These are phyloP conservation scores for Diutina pseudorugosa DNA, from an alignment of 1,139 yeast genomes.

Conservation along the genomic window DNA sequence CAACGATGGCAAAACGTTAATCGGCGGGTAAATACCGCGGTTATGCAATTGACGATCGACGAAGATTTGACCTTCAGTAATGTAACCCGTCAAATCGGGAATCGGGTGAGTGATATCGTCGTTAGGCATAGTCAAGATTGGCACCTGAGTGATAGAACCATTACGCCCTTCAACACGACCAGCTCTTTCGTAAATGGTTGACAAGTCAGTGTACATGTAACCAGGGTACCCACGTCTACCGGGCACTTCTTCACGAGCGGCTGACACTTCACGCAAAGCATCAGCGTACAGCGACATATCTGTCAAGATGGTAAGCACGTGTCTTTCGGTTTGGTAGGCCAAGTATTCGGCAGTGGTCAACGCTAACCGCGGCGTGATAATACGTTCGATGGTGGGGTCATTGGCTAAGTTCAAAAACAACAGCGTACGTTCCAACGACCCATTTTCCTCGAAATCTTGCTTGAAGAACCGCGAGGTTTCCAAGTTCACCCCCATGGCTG, in stretches of 20 bases:
- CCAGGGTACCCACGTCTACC: slow-evolving; percentile 99
- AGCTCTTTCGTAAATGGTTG: slow-evolving; percentile 97
- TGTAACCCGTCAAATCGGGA: slow-evolving; percentile 99
- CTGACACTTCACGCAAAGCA: slow-evolving; percentile 98
- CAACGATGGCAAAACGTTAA: slow-evolving; percentile 91
- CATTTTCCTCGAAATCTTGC: slow-evolving; percentile 98
- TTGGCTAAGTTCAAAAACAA: slow-evolving; percentile 94
- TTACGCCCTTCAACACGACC: slow-evolving; percentile 99
- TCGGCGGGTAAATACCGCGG: slow-evolving; percentile 97
- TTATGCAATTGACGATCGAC: slow-evolving; percentile 93
- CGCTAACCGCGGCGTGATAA: slow-evolving; percentile 98
- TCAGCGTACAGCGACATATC: slow-evolving; percentile 99
- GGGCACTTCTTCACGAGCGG: slow-evolving; percentile 99
- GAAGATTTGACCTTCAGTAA: slow-evolving; percentile 97
- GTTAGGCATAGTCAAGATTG: slow-evolving; percentile 98
- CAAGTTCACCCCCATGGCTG: slow-evolving; percentile 95
- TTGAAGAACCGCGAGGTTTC: slow-evolving; percentile 91
- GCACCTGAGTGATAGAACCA: slow-evolving; percentile 98
- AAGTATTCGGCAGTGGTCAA: slow-evolving; percentile 96
- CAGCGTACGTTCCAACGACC: slow-evolving; percentile 94
- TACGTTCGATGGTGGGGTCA: slow-evolving; percentile 99
- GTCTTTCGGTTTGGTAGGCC: slow-evolving; percentile 98
- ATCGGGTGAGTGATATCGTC: slow-evolving; percentile 99
- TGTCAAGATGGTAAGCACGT: slow-evolving; percentile 91
- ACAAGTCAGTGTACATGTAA: slow-evolving; percentile 99